Evolutionary conservation across 257 asterid genomes (phyloP), one percentile per base, ranked within the genome.

Genomic region (Solanum chilense): DNA sequence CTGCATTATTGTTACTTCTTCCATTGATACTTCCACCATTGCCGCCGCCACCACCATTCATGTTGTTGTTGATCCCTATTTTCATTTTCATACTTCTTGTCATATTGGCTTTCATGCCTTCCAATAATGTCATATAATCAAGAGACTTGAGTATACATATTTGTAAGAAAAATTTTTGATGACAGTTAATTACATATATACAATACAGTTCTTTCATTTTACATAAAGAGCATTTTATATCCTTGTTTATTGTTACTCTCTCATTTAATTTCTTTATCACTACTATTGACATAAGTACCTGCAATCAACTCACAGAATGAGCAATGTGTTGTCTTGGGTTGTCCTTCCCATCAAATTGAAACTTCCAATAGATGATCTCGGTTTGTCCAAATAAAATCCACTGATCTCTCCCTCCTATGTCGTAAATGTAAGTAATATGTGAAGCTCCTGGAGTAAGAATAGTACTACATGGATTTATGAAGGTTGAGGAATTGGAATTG

Each of bases 1-100:
- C 91, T 2, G 86, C 49, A 39, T 89, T 86, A 3, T 62, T 89
- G 89, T 82, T 87, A 31, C 82, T 89, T 33, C 82, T 89, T 60
- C 91, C 91, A 6, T 73, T 87, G 83, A 84, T 89, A 62, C 89
- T 89, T 29, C 91, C 91, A 37, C 91, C 91, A 25, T 60, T 89
- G 88, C 91, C 91, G 1, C 87, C 91, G 2, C 90, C 91, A 3
- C 91, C 91, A 9, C 77, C 83, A 15, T 86, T 86, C 42, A 76
- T 89, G 89, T n/a, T 89, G 76, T 39, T 89, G 35, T 33, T 89
- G n/a, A 68, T 89, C 39, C 91, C 91, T 9, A 76, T 89, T 21
- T 87, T 84, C 84, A 87, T 89, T 60, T 15, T 89, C 71, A 84
- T 37, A 52, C 80, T 89, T 39, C 86, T 89, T 35, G 68, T 89